Percentiles rank a stretch among this genome's conserved stretches.
These are phyloP conservation scores for Pelargonium myrrhifolium DNA, from an alignment of 441 rosid species.

Conservation along the genomic window DNA sequence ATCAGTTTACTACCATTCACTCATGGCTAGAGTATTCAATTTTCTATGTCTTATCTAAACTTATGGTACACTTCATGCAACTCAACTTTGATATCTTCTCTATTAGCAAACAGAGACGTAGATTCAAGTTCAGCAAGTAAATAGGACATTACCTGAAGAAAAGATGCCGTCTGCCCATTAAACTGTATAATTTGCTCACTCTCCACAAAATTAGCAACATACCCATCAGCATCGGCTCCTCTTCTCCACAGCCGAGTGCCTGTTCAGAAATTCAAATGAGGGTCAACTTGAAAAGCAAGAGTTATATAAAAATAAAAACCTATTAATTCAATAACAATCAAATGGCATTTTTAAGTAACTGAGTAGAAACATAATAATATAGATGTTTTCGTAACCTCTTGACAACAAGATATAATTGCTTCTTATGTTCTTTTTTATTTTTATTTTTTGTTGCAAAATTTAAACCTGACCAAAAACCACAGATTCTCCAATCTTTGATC, in stretches of 20 bases:
- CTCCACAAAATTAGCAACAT: conserved; percentile 97
- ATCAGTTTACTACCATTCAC: too few species aligned
- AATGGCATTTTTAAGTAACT: conserved; percentile 9
- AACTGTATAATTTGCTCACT: conserved; percentile 86
- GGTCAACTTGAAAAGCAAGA: conserved; percentile 2
- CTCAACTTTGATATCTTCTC: too few species aligned
- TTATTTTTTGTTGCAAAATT: not conserved
- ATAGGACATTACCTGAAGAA: conserved; percentile 59
- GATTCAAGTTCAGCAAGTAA: not conserved
- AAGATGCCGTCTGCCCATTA: conserved; percentile 78
- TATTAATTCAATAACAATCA: not conserved
- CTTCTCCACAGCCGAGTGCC: conserved; percentile 99
- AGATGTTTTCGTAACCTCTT: not conserved
- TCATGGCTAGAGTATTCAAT: too few species aligned
- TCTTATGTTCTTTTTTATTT: not conserved
- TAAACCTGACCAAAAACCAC: not conserved
- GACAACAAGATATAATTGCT: not conserved
- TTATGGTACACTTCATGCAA: too few species aligned
- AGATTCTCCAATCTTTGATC: not conserved
- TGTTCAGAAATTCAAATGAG: conserved; percentile 28
- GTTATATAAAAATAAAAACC: not conserved
- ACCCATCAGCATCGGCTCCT: conserved; percentile 98
- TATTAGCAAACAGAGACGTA: too few species aligned
- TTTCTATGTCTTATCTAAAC: too few species aligned
- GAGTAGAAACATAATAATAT: not conserved